Evolutionary conservation across 371 early-diverging fungal genomes (phyloP).

Genomic region (Mortierella sp.): DNA sequence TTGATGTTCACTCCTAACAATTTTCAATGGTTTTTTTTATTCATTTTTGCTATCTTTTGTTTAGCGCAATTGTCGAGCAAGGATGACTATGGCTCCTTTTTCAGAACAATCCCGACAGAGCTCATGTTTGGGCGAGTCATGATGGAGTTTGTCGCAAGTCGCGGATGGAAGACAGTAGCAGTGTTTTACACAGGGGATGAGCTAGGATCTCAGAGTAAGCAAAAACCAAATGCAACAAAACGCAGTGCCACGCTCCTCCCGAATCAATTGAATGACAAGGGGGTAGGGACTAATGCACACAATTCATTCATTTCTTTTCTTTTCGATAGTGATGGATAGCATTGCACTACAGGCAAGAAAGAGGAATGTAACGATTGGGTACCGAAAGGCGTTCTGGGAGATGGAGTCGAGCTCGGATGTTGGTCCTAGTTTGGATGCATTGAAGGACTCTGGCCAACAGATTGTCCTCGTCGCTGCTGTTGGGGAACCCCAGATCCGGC

Average conservation of each 20-base stretch:
- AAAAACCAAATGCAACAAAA: neutral
- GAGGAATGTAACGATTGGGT: constrained; percentile 59
- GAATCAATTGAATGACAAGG: neutral
- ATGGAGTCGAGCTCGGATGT: constrained; percentile 65
- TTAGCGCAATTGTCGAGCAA: constrained; percentile 70
- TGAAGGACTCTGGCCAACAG: constrained; percentile 61
- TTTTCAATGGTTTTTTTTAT: too few relatives aligned
- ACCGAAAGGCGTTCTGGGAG: constrained; percentile 64
- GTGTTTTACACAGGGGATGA: constrained; percentile 67
- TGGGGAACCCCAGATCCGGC: constrained; percentile 58
- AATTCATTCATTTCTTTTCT: constrained; percentile 1
- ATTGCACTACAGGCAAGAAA: constrained; percentile 62
- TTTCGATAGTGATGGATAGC: constrained; percentile 62
- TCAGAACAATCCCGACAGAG: constrained; percentile 71
- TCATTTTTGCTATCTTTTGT: neutral
- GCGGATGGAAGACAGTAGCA: constrained; percentile 67
- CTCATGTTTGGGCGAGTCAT: constrained; percentile 67
- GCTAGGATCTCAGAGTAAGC: constrained; percentile 66
- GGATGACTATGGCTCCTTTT: constrained; percentile 69
- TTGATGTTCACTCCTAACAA: too few relatives aligned
- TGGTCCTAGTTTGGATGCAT: constrained; percentile 56
- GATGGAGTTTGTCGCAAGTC: constrained; percentile 64
- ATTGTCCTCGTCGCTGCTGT: constrained; percentile 68
- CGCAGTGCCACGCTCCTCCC: too few relatives aligned
- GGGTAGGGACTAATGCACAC: neutral